A percentile compares a stretch with the other conserved stretches of the same genome.
phyloP scores from a whole-genome alignment of 176 grass and related monocot species.

The Musa troglodytarum region DNA sequence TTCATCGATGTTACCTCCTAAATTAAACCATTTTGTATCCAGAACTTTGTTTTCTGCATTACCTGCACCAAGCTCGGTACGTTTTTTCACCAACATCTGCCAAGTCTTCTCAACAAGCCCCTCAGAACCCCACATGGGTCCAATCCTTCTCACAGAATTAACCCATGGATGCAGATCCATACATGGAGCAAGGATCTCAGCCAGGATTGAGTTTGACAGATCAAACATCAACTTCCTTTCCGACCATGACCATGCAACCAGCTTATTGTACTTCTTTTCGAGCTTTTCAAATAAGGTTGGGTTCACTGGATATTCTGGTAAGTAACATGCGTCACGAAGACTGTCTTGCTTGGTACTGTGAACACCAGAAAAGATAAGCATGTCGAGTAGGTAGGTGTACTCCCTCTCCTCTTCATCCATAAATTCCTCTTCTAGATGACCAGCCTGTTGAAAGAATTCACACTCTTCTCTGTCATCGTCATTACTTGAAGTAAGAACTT shows the following conservation, averaged over 20 bases:
- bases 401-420: constrained; percentile 81
- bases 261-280: constrained; percentile 58
- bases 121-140: constrained; percentile 61
- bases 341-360: constrained; percentile 30
- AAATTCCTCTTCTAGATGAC: constrained; percentile 49
- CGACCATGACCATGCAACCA: constrained; percentile 40
- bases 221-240: constrained; percentile 79
- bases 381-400: constrained; percentile 67
- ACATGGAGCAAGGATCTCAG: constrained; percentile 58
- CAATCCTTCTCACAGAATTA: constrained; percentile 25
- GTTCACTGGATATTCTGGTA: constrained; percentile 39
- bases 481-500: constrained; percentile 10
- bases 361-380: constrained; percentile 70
- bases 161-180: constrained; percentile 67
- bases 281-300: constrained; percentile 57
- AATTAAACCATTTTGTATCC: constrained; percentile 43
- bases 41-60: constrained; percentile 37
- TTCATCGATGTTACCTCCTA: constrained; percentile 39
- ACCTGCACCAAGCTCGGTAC: constrained; percentile 22
- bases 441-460: constrained; percentile 32
- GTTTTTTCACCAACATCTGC: constrained; percentile 33
- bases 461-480: not conserved
- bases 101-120: constrained; percentile 64
- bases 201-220: constrained; percentile 56
- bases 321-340: constrained; percentile 47